A percentile compares a stretch with the other conserved stretches of the same genome.
These are phyloP conservation scores for Solanum tacnaense DNA, from an alignment of 257 asterid genomes.

Conservation along the genomic window DNA sequence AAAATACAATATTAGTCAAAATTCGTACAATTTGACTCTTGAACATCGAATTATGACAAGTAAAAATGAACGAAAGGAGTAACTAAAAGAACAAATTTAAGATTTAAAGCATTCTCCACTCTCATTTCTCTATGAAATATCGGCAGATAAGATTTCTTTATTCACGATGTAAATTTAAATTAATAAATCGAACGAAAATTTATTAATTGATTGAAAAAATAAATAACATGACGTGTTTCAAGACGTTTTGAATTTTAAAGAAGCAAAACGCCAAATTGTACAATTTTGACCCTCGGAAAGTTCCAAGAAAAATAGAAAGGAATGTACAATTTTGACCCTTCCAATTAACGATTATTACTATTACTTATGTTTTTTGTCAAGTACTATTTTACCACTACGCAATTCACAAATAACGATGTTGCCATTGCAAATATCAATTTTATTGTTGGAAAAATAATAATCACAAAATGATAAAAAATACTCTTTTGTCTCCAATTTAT, in stretches of 20 bases:
- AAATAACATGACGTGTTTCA: neutral
- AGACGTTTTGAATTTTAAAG: neutral
- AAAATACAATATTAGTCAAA: too few species aligned
- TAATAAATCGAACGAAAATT: neutral
- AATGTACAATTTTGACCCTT: neutral
- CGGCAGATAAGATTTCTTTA: rapidly evolving
- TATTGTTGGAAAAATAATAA: neutral
- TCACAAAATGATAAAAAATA: neutral
- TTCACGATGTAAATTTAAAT: rapidly evolving
- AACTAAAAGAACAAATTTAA: neutral
- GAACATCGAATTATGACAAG: too few species aligned
- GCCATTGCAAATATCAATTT: neutral
- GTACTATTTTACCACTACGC: neutral
- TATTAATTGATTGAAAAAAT: neutral
- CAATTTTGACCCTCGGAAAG: neutral
- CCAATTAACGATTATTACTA: neutral
- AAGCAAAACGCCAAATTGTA: neutral
- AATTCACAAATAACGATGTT: neutral
- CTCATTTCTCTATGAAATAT: too few species aligned
- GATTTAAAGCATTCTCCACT: neutral
- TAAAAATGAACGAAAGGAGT: too few species aligned
- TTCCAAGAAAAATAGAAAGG: neutral
- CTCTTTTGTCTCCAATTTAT: neutral
- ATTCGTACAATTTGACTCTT: rapidly evolving
- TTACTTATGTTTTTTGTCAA: neutral